Evolutionary conservation across 116 monocot genomes (phyloP).

Genomic region (Trichopus zeylanicus): DNA sequence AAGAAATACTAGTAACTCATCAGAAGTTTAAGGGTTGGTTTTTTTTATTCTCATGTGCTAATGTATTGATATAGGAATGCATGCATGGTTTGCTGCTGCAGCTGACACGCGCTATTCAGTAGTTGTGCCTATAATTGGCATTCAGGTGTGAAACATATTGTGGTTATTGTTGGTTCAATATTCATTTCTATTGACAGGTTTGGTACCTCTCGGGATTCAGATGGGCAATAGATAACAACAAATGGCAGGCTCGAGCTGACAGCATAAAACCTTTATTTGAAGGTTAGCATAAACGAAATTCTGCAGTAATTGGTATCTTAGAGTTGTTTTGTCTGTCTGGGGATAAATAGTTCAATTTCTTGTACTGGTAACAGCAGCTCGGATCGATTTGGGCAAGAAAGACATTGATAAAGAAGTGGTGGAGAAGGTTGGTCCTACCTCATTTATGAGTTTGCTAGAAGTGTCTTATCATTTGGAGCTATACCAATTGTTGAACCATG

Average conservation of each 20-base stretch:
- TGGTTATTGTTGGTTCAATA: background rate
- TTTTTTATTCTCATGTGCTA: conserved; percentile 4
- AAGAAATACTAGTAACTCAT: background rate
- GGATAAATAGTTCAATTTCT: background rate
- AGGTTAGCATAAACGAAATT: conserved; percentile 33
- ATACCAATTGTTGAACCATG: background rate
- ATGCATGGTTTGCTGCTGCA: conserved; percentile 98
- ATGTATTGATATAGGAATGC: conserved; percentile 64
- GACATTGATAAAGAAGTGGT: conserved; percentile 80
- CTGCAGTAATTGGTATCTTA: background rate
- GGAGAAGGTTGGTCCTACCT: conserved; percentile 51
- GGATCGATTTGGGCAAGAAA: conserved; percentile 61
- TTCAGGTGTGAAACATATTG: conserved; percentile 58
- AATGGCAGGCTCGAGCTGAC: conserved; percentile 86
- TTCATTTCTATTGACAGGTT: background rate
- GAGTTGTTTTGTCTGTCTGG: conserved; percentile 5
- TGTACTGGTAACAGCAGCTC: conserved; percentile 50
- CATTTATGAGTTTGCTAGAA: background rate
- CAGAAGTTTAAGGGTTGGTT: background rate
- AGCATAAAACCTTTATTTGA: conserved; percentile 88
- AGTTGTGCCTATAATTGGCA: conserved; percentile 87
- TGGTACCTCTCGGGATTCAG: conserved; percentile 55
- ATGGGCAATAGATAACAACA: conserved; percentile 85
- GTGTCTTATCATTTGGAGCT: background rate
- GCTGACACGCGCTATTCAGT: conserved; percentile 77